These are phyloP conservation scores for Phytophthora tentaculata DNA, from an alignment of 352 stramenopile genomes.

Conservation along the genomic window DNA sequence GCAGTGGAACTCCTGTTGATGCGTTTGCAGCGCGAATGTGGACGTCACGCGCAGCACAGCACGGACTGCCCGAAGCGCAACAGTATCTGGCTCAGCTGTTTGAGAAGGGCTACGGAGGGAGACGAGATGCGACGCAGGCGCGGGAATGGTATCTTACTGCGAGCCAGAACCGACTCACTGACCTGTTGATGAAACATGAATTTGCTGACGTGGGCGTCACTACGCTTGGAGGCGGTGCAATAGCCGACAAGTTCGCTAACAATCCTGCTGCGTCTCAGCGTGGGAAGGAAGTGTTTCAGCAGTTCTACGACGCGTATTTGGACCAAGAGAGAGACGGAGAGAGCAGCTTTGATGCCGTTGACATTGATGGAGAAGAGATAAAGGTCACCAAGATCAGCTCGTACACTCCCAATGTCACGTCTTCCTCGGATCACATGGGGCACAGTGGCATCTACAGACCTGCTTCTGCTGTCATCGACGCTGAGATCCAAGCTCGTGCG, in stretches of 20 bases:
- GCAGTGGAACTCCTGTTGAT: conserved; percentile 33
- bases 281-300: conserved; percentile 25
- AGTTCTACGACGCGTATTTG: conserved; percentile 36
- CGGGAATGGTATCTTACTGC: conserved; percentile 29
- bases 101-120: conserved; percentile 34
- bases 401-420: conserved; percentile 17
- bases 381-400: conserved; percentile 18
- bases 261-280: conserved; percentile 15
- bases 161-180: conserved; percentile 25
- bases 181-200: conserved; percentile 20
- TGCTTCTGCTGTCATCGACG: conserved; percentile 33
- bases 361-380: conserved; percentile 16
- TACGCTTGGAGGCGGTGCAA: conserved; percentile 4
- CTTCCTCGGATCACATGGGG: conserved; percentile 17
- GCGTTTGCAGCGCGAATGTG: conserved; percentile 38
- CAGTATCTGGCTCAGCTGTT: conserved; percentile 36
- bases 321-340: conserved; percentile 12
- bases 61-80: conserved; percentile 38
- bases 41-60: conserved; percentile 45
- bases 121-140: conserved; percentile 27
- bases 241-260: conserved; percentile 16
- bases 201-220: conserved; percentile 23
- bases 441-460: conserved; percentile 25
- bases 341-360: background rate
- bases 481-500: conserved; percentile 32